These are phyloP conservation scores for Tetrahymena thermophila DNA, from an alignment of 73 alveolate species.

Conservation along the genomic window DNA sequence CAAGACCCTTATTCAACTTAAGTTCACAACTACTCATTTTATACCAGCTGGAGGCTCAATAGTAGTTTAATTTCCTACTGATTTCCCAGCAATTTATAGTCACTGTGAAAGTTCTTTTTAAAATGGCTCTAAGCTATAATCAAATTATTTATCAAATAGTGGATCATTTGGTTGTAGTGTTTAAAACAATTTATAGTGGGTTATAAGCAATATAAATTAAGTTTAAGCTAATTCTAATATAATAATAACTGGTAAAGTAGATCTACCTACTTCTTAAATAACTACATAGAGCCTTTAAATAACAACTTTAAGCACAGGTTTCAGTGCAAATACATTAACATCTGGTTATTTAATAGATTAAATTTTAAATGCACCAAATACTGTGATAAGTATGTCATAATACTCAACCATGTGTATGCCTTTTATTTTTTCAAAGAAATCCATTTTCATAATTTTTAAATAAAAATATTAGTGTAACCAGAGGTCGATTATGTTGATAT, in stretches of 20 bases:
- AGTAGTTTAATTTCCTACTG: not conserved
- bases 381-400: not conserved
- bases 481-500: not conserved
- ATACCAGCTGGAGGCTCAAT: not conserved
- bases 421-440: not conserved
- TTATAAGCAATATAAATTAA: not conserved
- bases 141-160: not conserved
- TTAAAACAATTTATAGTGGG: not conserved
- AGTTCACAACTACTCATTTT: not conserved
- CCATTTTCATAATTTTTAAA: not conserved
- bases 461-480: not conserved
- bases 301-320: not conserved
- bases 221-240: not conserved
- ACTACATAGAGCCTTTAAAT: not conserved
- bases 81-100: not conserved
- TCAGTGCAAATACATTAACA: not conserved
- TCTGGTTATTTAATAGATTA: not conserved
- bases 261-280: not conserved
- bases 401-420: not conserved
- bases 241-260: not conserved
- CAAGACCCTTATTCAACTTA: not conserved
- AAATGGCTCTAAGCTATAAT: not conserved
- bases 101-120: not conserved
- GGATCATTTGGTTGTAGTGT: not conserved
- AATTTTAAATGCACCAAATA: not conserved